A percentile compares a stretch with the other conserved stretches of the same genome.
Evolutionary conservation across 1,284 basidiomycete species (phyloP).

Genomic region (Rhodotorula sp.): DNA sequence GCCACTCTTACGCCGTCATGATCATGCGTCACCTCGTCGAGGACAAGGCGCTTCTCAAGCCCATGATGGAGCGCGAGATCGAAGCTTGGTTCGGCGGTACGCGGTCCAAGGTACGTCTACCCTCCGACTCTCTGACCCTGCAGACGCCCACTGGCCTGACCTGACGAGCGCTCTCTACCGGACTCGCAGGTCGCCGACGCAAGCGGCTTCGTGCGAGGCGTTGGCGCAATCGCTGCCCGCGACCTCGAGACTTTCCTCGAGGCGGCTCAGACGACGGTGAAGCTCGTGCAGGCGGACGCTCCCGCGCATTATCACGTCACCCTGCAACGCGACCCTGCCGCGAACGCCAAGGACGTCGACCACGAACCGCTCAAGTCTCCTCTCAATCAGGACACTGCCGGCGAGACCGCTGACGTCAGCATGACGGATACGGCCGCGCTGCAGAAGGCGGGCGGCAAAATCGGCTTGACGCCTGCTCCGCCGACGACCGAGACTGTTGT

Average conservation of each 20-base stretch:
- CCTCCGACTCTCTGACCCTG: background rate
- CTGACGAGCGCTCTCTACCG: background rate
- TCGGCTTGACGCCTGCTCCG: slow-evolving; percentile 30
- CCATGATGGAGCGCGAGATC: slow-evolving; percentile 78
- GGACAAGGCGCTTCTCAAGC: slow-evolving; percentile 63
- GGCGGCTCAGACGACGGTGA: slow-evolving; percentile 67
- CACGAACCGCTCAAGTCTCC: slow-evolving; percentile 42
- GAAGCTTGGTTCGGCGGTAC: slow-evolving; percentile 44
- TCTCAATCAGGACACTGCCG: slow-evolving; percentile 42
- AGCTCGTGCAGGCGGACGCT: slow-evolving; percentile 66
- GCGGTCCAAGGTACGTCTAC: slow-evolving; percentile 22
- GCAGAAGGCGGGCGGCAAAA: background rate
- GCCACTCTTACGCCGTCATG: slow-evolving; percentile 78
- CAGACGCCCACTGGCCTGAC: background rate
- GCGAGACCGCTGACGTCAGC: slow-evolving; percentile 35
- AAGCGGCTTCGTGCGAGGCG: slow-evolving; percentile 69
- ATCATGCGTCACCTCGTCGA: slow-evolving; percentile 90
- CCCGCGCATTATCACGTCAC: slow-evolving; percentile 60
- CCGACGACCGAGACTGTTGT: slow-evolving; percentile 64
- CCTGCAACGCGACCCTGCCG: slow-evolving; percentile 52
- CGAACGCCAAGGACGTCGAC: slow-evolving; percentile 8
- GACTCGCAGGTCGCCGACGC: slow-evolving; percentile 59
- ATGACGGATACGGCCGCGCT: slow-evolving; percentile 28
- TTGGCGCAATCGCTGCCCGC: slow-evolving; percentile 76
- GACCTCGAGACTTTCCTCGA: slow-evolving; percentile 76